These are phyloP conservation scores for Zygotorulaspora chibaensis DNA, from an alignment of 805 yeast species.

Conservation along the genomic window DNA sequence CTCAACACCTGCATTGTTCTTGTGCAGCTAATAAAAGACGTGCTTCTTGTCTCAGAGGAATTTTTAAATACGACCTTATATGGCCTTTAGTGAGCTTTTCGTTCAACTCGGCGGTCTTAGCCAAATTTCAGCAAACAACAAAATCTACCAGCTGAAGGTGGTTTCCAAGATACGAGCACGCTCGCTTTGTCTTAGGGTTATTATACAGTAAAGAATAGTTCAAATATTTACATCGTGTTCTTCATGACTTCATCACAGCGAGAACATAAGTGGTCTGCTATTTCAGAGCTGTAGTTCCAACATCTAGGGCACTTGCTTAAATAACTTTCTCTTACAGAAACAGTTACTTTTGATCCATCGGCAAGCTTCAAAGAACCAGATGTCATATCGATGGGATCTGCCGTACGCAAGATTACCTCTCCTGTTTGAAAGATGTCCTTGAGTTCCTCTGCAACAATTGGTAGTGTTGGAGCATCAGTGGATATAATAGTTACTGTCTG, in stretches of 20 bases:
- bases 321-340: conserved; percentile 39
- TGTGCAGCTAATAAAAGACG: too few relatives aligned
- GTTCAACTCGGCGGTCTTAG: too few relatives aligned
- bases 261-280: conserved; percentile 53
- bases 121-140: too few relatives aligned
- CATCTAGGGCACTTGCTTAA: conserved; percentile 83
- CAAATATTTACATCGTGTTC: background rate
- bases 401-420: conserved; percentile 40
- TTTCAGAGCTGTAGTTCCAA: conserved; percentile 69
- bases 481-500: conserved; percentile 32
- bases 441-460: conserved; percentile 40
- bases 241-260: conserved; percentile 52
- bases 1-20: conserved; percentile 33
- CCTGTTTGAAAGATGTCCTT: conserved; percentile 64
- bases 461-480: conserved; percentile 7
- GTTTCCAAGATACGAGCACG: too few relatives aligned
- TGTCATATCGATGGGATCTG: conserved; percentile 7
- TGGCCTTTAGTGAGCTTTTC: too few relatives aligned
- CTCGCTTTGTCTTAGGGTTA: too few relatives aligned
- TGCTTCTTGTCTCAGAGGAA: too few relatives aligned
- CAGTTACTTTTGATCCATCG: conserved; percentile 28
- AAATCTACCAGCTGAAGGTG: too few relatives aligned
- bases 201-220: background rate
- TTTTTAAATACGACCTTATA: too few relatives aligned
- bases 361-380: conserved; percentile 20